phyloP scores from a whole-genome alignment of 768 basidiomycete genomes.

The Amanita brunnescens region DNA sequence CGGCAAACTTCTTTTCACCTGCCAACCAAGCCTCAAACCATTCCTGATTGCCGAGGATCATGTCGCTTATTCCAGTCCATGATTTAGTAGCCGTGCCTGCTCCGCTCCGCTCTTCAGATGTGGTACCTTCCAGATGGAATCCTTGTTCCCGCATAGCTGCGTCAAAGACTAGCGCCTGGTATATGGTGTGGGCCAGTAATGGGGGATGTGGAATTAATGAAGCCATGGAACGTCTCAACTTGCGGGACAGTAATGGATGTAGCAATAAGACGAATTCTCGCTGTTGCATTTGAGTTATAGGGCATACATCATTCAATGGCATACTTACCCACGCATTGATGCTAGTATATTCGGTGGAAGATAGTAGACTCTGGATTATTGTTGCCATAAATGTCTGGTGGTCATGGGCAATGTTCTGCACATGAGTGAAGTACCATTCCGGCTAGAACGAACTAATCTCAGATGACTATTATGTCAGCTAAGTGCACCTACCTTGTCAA shows the following conservation, averaged over 20 bases:
- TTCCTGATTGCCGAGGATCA: constrained; percentile 72
- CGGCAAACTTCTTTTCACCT: constrained; percentile 83
- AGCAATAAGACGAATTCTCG: constrained; percentile 77
- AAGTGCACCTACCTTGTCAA: constrained; percentile 66
- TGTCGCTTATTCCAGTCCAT: constrained; percentile 76
- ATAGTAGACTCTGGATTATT: constrained; percentile 62
- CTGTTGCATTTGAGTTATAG: constrained; percentile 29
- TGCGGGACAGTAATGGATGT: constrained; percentile 66
- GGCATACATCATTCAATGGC: background rate
- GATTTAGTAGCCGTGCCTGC: constrained; percentile 10
- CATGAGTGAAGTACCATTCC: constrained; percentile 94
- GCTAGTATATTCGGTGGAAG: constrained; percentile 48
- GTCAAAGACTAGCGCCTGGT: constrained; percentile 87
- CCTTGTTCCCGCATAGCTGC: constrained; percentile 65
- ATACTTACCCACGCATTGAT: constrained; percentile 69
- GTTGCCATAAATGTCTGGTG: constrained; percentile 74
- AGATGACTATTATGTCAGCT: background rate
- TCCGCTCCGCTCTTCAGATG: constrained; percentile 17
- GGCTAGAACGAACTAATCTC: constrained; percentile 42
- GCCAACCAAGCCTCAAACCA: constrained; percentile 92
- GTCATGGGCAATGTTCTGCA: constrained; percentile 81
- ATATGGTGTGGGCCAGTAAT: constrained; percentile 90
- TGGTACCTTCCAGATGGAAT: constrained; percentile 52
- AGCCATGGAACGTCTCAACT: constrained; percentile 69
- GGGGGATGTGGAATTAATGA: constrained; percentile 69